Conservation (phyloP, 2,329 filamentous ascomycete genomes). For the Sporothrix phasma region DNA sequence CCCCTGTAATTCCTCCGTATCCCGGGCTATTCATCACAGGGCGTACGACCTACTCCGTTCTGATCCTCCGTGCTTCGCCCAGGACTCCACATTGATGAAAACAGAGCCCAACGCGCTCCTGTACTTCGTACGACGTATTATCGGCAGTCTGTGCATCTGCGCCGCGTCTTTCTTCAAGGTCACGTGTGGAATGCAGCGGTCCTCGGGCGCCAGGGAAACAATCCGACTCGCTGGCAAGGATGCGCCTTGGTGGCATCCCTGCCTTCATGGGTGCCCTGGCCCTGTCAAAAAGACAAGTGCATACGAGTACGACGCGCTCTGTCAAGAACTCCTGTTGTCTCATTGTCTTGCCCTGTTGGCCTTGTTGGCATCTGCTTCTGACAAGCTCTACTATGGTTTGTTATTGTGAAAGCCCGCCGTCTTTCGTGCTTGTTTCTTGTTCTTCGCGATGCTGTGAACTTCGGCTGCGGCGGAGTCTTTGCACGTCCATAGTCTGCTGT, state of each 20-base stretch:
- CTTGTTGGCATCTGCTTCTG: not conserved
- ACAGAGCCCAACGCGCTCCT: not conserved
- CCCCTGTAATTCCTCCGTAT: not conserved
- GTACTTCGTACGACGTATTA: not conserved
- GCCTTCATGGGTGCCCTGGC: too few relatives aligned
- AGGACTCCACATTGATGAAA: too few relatives aligned
- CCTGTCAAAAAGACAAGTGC: too few relatives aligned
- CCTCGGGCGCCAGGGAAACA: not conserved
- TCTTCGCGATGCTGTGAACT: not conserved
- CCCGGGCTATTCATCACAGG: too few relatives aligned
- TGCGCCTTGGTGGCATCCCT: not conserved
- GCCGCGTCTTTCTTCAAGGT: not conserved
- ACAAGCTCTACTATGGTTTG: not conserved
- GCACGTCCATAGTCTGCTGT: not conserved
- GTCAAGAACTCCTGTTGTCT: too few relatives aligned
- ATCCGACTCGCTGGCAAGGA: not conserved
- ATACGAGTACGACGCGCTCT: too few relatives aligned
- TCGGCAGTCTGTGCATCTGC: not conserved
- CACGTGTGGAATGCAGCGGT: not conserved
- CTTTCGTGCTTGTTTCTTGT: conserved; percentile 1
- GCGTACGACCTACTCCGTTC: too few relatives aligned
- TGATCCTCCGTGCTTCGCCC: too few relatives aligned
- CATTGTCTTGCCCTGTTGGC: not conserved
- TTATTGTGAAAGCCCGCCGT: not conserved
- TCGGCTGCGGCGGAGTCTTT: not conserved